Conservation (phyloP, 1,139 yeast species). For the Debaryomycetaceae sp. region DNA sequence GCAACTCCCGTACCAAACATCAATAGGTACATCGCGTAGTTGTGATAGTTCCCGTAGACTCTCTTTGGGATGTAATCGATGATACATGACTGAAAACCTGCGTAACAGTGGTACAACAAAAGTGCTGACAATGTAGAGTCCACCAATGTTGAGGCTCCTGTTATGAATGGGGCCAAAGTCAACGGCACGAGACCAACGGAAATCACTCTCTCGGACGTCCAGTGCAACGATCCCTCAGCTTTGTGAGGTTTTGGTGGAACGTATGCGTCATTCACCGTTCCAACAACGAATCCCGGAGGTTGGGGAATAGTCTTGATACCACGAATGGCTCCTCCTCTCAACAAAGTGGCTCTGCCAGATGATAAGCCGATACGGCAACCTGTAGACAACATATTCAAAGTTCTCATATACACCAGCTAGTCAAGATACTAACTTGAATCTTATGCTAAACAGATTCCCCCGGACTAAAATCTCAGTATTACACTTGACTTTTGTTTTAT, state of each 20-base stretch:
- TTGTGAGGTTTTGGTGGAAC: constrained; percentile 57
- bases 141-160: constrained; percentile 64
- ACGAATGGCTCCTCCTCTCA: constrained; percentile 20
- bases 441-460: constrained; percentile 1
- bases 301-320: constrained; percentile 46
- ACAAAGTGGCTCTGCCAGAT: constrained; percentile 13
- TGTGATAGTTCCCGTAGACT: constrained; percentile 72
- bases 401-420: not conserved
- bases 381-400: constrained; percentile 22
- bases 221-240: constrained; percentile 82
- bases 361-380: constrained; percentile 26
- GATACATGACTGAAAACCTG: constrained; percentile 83
- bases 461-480: constrained; percentile 6
- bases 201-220: constrained; percentile 76
- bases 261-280: constrained; percentile 80
- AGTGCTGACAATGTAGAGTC: constrained; percentile 68
- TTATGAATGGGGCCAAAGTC: constrained; percentile 65
- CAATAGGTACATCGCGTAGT: constrained; percentile 58
- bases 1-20: constrained; percentile 69
- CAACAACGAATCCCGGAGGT: constrained; percentile 68
- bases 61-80: constrained; percentile 86
- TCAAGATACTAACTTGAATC: not conserved
- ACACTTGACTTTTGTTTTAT: constrained; percentile 8
- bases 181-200: constrained; percentile 74
- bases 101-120: constrained; percentile 69